Conservation (phyloP, 305 asterid genomes). For the Fraxinus platypoda region DNA sequence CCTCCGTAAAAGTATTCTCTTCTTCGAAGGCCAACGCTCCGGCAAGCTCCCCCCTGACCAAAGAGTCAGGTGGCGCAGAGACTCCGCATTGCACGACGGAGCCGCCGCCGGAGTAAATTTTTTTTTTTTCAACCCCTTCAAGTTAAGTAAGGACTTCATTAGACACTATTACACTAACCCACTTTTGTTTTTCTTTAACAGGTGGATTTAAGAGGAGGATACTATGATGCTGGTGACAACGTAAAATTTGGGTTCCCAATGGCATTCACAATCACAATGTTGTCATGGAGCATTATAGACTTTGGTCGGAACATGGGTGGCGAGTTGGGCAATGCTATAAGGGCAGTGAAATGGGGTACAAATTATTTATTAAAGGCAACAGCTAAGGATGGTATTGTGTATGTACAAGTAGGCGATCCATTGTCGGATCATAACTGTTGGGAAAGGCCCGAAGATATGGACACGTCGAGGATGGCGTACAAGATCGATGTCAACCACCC, state of each 20-base stretch:
- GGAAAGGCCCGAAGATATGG: constrained; percentile 90
- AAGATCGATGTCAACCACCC: constrained; percentile 59
- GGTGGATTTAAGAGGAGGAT: constrained; percentile 78
- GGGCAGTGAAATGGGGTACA: constrained; percentile 74
- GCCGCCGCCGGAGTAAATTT: constrained; percentile 59
- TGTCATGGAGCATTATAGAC: constrained; percentile 84
- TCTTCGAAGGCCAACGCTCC: constrained; percentile 95
- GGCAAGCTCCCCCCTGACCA: constrained; percentile 79
- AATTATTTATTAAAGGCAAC: constrained; percentile 72
- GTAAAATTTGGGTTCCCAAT: constrained; percentile 80
- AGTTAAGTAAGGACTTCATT: not conserved
- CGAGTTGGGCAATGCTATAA: constrained; percentile 55
- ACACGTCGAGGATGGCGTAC: constrained; percentile 60
- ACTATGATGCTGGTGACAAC: constrained; percentile 87
- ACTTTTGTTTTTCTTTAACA: not conserved
- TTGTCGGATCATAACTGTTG: constrained; percentile 75
- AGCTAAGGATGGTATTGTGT: constrained; percentile 56
- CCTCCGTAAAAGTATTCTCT: constrained; percentile 74
- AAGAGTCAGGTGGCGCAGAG: constrained; percentile 71
- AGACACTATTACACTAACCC: not conserved
- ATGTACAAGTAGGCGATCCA: constrained; percentile 73
- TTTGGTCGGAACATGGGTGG: constrained; percentile 56
- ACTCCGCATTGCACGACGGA: constrained; percentile 83
- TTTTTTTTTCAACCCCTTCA: not conserved
- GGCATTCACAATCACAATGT: constrained; percentile 73